Percentiles rank a stretch among this genome's conserved stretches.
These are phyloP conservation scores for Podaxis sp. DNA, from an alignment of 768 basidiomycete species.

Conservation along the genomic window DNA sequence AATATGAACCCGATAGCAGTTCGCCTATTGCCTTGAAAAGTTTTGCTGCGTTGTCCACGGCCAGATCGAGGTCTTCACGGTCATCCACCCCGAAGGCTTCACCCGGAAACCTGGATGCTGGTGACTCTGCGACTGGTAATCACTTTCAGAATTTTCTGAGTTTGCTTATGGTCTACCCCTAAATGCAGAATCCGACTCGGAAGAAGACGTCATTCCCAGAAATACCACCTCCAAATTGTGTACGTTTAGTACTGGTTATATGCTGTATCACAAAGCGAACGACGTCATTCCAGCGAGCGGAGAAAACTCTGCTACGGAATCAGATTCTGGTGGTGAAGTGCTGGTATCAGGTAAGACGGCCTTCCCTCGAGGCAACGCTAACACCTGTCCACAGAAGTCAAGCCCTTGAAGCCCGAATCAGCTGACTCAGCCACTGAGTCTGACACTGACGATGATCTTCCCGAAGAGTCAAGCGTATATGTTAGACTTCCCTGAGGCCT, in stretches of 20 bases:
- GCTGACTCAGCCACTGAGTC: conserved; percentile 43
- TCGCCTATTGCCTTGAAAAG: conserved; percentile 7
- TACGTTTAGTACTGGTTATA: not conserved
- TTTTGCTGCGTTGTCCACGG: not conserved
- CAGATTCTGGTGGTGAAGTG: conserved; percentile 29
- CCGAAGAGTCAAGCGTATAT: conserved; percentile 15
- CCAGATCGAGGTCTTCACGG: conserved; percentile 1
- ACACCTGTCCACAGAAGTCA: not conserved
- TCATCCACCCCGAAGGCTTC: not conserved
- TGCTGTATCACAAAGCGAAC: not conserved
- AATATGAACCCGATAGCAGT: conserved; percentile 1
- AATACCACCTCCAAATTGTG: conserved; percentile 1
- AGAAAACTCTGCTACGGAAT: conserved; percentile 35
- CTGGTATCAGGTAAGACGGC: not conserved
- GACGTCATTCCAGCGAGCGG: conserved; percentile 12
- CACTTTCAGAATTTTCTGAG: not conserved
- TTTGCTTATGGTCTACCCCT: not conserved
- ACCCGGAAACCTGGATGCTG: not conserved
- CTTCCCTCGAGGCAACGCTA: not conserved
- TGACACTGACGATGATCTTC: conserved; percentile 30
- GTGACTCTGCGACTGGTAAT: conserved; percentile 9
- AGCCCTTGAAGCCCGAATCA: conserved; percentile 1
- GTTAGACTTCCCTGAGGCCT: not conserved
- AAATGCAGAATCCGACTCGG: conserved; percentile 15
- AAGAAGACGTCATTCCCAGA: conserved; percentile 7